Percentiles rank a stretch among this genome's conserved stretches.
Conservation (phyloP, 163 green algal genomes). For the Trebouxia gelatinosa region DNA sequence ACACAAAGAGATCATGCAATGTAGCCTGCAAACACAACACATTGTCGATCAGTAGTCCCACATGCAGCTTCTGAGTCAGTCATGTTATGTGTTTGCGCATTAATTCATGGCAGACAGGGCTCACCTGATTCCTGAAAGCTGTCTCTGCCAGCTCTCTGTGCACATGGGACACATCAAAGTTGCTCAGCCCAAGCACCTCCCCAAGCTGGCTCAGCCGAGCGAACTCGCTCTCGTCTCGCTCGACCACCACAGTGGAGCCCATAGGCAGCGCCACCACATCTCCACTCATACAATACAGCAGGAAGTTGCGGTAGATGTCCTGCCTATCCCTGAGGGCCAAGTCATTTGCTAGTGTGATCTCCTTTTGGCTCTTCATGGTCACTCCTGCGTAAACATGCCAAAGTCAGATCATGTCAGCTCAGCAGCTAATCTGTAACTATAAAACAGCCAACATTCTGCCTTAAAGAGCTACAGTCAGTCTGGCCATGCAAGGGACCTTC, state of each 20-base stretch:
- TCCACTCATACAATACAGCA: constrained; percentile 81
- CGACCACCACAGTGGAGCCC: constrained; percentile 54
- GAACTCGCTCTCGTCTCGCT: constrained; percentile 71
- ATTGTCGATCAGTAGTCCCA: no score
- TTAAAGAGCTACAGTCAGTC: no score
- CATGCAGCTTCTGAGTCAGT: no score
- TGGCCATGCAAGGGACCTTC: not conserved
- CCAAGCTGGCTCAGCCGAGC: constrained; percentile 76
- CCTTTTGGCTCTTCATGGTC: constrained; percentile 80
- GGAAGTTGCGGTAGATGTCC: constrained; percentile 73
- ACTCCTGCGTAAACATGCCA: constrained; percentile 44
- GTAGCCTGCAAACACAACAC: no score
- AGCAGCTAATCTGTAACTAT: no score
- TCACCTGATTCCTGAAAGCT: constrained; percentile 78
- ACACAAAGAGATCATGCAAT: no score
- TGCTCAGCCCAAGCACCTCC: constrained; percentile 77
- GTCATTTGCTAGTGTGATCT: constrained; percentile 77
- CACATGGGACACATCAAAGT: constrained; percentile 73
- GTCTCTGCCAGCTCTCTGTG: constrained; percentile 80
- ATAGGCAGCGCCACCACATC: constrained; percentile 89
- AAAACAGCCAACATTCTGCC: no score
- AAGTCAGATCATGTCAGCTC: not conserved
- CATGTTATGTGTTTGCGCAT: no score
- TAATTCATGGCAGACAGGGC: no score
- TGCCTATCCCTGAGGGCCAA: constrained; percentile 76